Evolutionary conservation across 345 rosid species (phyloP).

Genomic region (Corchorus capsularis): DNA sequence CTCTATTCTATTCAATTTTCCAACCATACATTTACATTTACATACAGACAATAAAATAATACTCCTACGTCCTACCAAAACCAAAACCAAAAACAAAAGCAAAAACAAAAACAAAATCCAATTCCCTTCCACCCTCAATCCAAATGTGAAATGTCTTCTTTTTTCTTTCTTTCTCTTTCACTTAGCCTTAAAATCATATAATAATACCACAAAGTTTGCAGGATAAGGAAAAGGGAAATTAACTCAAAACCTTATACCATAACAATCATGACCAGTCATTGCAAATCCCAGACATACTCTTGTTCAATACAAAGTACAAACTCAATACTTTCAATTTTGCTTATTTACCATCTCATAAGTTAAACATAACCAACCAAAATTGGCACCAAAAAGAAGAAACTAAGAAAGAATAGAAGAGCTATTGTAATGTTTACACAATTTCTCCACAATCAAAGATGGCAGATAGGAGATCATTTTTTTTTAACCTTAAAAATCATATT

Average conservation of each 20-base stretch:
- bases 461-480: slow-evolving; percentile 20
- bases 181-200: too few relatives aligned
- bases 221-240: too few relatives aligned
- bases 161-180: too few relatives aligned
- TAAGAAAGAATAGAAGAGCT: not conserved
- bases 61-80: too few relatives aligned
- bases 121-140: not conserved
- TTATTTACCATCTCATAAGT: not conserved
- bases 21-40: too few relatives aligned
- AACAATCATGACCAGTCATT: not conserved
- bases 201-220: too few relatives aligned
- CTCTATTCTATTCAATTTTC: too few relatives aligned
- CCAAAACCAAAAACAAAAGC: too few relatives aligned
- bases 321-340: not conserved
- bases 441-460: slow-evolving; percentile 21
- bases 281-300: not conserved
- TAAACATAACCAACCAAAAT: not conserved
- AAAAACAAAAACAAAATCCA: too few relatives aligned
- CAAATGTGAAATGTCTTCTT: too few relatives aligned
- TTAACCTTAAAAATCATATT: not conserved
- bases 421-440: slow-evolving; percentile 5
- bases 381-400: not conserved
- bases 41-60: slow-evolving; percentile 2
- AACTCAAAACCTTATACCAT: too few relatives aligned
- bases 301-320: too few relatives aligned